These are phyloP conservation scores for Phytophthora pistaciae DNA, from an alignment of 352 stramenopile genomes.

Conservation along the genomic window DNA sequence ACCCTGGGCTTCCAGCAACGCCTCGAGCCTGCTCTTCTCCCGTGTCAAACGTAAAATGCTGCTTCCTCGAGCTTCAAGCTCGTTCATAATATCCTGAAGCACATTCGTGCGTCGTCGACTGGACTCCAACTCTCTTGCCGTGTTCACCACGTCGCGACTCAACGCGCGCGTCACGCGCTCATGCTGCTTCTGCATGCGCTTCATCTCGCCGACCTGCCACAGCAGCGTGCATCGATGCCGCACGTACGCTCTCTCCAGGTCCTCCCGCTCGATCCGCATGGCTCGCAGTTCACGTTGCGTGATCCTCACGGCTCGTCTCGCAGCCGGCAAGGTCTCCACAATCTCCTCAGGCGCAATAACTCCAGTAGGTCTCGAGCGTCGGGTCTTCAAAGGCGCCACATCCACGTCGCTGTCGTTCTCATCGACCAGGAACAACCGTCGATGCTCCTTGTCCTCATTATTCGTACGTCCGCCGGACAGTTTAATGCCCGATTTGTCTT, in stretches of 20 bases:
- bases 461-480: slow-evolving; percentile 15
- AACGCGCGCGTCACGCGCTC: slow-evolving; percentile 61
- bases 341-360: slow-evolving; percentile 81
- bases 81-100: slow-evolving; percentile 84
- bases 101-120: slow-evolving; percentile 76
- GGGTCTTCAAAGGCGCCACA: slow-evolving; percentile 43
- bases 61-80: slow-evolving; percentile 70
- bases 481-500: slow-evolving; percentile 39
- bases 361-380: slow-evolving; percentile 45
- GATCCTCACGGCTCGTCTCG: slow-evolving; percentile 74
- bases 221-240: slow-evolving; percentile 69
- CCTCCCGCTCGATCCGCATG: slow-evolving; percentile 77
- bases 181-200: slow-evolving; percentile 78
- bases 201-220: slow-evolving; percentile 73
- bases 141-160: slow-evolving; percentile 51
- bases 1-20: slow-evolving; percentile 48
- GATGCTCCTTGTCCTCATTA: slow-evolving; percentile 34
- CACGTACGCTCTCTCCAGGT: slow-evolving; percentile 82
- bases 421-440: slow-evolving; percentile 32
- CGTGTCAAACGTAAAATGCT: slow-evolving; percentile 63
- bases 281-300: slow-evolving; percentile 76
- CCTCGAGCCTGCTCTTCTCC: slow-evolving; percentile 71
- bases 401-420: slow-evolving; percentile 44
- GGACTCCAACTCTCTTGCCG: slow-evolving; percentile 68
- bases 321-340: slow-evolving; percentile 72